Conservation (phyloP, 805 yeast genomes). For the Saccharomycopsis olivae region DNA sequence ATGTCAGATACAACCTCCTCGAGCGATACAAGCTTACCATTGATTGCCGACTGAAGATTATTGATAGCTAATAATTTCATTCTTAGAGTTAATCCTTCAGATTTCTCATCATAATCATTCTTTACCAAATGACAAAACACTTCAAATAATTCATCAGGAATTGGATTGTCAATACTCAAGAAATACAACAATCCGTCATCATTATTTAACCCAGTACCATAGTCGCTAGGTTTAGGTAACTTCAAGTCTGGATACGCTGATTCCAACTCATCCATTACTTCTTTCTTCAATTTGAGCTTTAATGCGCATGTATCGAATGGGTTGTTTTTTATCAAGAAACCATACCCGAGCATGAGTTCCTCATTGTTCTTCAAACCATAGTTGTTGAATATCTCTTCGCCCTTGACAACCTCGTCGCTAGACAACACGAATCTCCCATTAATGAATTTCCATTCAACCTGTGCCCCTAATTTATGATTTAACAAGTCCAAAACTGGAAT, state of each 20-base stretch:
- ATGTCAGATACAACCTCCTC: background rate
- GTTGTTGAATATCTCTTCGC: constrained; percentile 58
- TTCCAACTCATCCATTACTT: constrained; percentile 25
- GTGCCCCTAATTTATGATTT: constrained; percentile 55
- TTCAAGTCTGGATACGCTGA: constrained; percentile 20
- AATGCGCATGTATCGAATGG: constrained; percentile 52
- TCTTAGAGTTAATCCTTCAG: constrained; percentile 34
- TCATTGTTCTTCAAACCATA: constrained; percentile 87
- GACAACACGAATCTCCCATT: constrained; percentile 6
- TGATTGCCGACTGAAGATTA: constrained; percentile 41
- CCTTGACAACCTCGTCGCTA: constrained; percentile 18
- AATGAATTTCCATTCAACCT: constrained; percentile 49
- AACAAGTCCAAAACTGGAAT: constrained; percentile 71
- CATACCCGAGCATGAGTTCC: constrained; percentile 73
- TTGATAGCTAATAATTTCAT: constrained; percentile 51
- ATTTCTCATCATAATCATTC: constrained; percentile 25
- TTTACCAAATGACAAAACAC: constrained; percentile 26
- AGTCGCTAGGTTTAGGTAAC: constrained; percentile 17
- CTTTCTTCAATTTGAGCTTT: constrained; percentile 39
- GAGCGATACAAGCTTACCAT: constrained; percentile 30
- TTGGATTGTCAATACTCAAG: constrained; percentile 1
- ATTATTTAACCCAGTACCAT: constrained; percentile 16
- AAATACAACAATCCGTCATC: constrained; percentile 16
- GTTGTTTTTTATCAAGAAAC: constrained; percentile 54
- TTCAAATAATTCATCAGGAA: constrained; percentile 25